These are phyloP conservation scores for Dendrothele bispora DNA, from an alignment of 768 basidiomycete genomes.

Conservation along the genomic window DNA sequence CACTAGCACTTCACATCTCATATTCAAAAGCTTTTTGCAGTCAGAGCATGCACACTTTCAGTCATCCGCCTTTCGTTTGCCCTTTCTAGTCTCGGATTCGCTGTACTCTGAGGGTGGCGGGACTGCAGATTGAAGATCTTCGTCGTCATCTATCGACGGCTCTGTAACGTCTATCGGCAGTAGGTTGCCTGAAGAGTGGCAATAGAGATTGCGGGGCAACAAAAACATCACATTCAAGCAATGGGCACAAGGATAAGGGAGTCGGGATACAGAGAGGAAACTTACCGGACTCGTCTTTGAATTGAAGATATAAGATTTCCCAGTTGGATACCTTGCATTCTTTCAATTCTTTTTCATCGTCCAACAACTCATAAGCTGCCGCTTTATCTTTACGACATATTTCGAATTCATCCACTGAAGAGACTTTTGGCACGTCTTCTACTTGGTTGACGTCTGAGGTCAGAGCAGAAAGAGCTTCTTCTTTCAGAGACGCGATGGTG, in stretches of 20 bases:
- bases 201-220: slow-evolving; percentile 2
- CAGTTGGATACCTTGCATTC: slow-evolving; percentile 58
- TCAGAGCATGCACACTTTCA: neutral
- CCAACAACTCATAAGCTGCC: slow-evolving; percentile 54
- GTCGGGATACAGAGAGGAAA: neutral
- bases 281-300: slow-evolving; percentile 63
- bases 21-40: neutral
- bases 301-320: slow-evolving; percentile 70
- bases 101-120: slow-evolving; percentile 30
- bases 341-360: slow-evolving; percentile 39
- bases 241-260: neutral
- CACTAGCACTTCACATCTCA: neutral
- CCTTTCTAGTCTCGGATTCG: slow-evolving; percentile 40
- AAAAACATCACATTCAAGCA: slow-evolving; percentile 6
- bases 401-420: slow-evolving; percentile 55
- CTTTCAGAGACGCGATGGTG: slow-evolving; percentile 59
- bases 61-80: slow-evolving; percentile 58
- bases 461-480: slow-evolving; percentile 63
- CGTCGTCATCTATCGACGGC: slow-evolving; percentile 51
- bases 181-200: slow-evolving; percentile 46
- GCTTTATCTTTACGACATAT: slow-evolving; percentile 57
- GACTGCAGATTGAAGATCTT: slow-evolving; percentile 22
- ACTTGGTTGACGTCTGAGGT: slow-evolving; percentile 43
- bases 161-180: slow-evolving; percentile 59
- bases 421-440: slow-evolving; percentile 31